phyloP scores from a whole-genome alignment of 2,329 filamentous ascomycete species.

The Ampelomyces quisqualis region DNA sequence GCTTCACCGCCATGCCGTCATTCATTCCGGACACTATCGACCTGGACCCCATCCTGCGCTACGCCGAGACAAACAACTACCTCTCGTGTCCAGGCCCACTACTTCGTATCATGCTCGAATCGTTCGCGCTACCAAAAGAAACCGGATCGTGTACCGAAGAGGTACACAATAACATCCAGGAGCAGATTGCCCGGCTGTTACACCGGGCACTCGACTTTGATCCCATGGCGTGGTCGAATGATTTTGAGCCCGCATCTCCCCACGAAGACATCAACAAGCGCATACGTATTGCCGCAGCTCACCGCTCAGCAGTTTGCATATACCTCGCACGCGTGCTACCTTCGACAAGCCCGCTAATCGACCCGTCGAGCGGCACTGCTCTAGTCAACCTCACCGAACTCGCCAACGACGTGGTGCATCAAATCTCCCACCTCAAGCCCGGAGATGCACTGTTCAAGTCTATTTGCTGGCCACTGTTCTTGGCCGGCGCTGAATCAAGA shows the following conservation, averaged over 20 bases:
- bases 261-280: conserved; percentile 38
- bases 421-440: conserved; percentile 53
- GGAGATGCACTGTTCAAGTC: conserved; percentile 59
- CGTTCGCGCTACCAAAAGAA: conserved; percentile 36
- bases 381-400: conserved; percentile 42
- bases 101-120: conserved; percentile 41
- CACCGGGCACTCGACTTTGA: conserved; percentile 35
- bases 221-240: conserved; percentile 33
- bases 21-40: conserved; percentile 36
- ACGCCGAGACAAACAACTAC: conserved; percentile 46
- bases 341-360: conserved; percentile 41
- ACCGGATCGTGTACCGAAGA: conserved; percentile 13
- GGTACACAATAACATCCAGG: conserved; percentile 19
- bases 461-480: conserved; percentile 61
- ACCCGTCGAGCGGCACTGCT: conserved; percentile 42
- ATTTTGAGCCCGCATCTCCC: conserved; percentile 37
- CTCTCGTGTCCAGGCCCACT: conserved; percentile 41
- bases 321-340: conserved; percentile 40
- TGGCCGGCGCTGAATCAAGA: conserved; percentile 58
- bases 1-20: conserved; percentile 27
- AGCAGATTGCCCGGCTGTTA: conserved; percentile 27
- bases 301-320: conserved; percentile 45
- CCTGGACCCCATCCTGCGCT: conserved; percentile 39
- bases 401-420: conserved; percentile 53
- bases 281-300: conserved; percentile 41